Percentiles rank a stretch among this genome's conserved stretches.
Evolutionary conservation across 2,329 filamentous ascomycete genomes (phyloP).

Genomic region (Aspergillus sp.): DNA sequence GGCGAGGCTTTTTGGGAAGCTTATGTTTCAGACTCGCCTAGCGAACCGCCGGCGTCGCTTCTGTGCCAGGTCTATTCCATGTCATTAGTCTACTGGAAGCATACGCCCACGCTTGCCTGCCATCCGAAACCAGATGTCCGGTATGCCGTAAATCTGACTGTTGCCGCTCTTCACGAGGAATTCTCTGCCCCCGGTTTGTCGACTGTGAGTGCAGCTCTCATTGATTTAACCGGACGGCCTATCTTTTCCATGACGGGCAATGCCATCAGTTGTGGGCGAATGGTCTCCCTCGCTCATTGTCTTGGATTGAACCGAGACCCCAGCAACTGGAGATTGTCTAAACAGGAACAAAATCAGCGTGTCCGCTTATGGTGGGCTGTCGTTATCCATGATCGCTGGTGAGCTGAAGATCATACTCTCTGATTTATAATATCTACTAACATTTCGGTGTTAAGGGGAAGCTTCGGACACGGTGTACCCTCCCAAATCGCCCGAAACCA

Average conservation of each 20-base stretch:
- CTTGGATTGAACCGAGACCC: constrained; percentile 58
- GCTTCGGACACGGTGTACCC: constrained; percentile 57
- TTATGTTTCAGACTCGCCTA: constrained; percentile 46
- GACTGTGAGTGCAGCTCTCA: constrained; percentile 57
- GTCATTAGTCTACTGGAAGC: constrained; percentile 59
- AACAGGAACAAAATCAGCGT: constrained; percentile 52
- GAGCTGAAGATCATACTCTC: constrained; percentile 5
- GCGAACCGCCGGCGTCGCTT: constrained; percentile 56
- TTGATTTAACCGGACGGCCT: constrained; percentile 62
- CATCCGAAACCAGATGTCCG: constrained; percentile 57
- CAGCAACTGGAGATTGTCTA: constrained; percentile 52
- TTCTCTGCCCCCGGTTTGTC: constrained; percentile 59
- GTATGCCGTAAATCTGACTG: constrained; percentile 64
- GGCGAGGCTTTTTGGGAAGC: constrained; percentile 54
- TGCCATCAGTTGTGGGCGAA: constrained; percentile 54
- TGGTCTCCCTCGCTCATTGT: constrained; percentile 55
- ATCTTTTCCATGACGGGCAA: constrained; percentile 62
- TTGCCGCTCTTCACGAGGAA: constrained; percentile 60
- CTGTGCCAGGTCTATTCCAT: constrained; percentile 60
- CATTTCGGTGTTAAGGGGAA: constrained; percentile 42
- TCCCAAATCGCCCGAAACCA: constrained; percentile 54
- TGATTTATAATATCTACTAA: constrained; percentile 15
- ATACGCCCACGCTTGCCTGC: constrained; percentile 44
- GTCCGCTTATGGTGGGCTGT: constrained; percentile 59
- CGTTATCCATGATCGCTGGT: constrained; percentile 58